Conservation (phyloP, 2,329 filamentous ascomycete species). For the Aspergillus sergii region DNA sequence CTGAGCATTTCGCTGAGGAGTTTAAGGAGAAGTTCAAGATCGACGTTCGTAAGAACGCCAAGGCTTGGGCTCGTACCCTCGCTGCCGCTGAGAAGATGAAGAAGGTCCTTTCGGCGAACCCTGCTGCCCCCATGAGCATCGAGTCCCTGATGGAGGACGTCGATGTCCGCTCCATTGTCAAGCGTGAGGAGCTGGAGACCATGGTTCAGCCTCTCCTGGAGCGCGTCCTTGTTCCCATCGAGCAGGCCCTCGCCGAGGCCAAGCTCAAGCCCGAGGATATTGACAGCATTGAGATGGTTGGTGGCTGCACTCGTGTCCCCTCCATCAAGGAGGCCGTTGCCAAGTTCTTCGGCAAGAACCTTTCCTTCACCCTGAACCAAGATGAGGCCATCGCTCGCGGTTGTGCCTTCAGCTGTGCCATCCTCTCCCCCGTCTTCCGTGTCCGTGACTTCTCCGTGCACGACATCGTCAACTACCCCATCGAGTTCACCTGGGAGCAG, state of each 20-base stretch:
- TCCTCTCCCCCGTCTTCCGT: conserved; percentile 95
- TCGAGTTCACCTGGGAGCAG: conserved; percentile 99
- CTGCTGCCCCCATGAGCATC: conserved; percentile 88
- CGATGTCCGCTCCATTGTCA: conserved; percentile 85
- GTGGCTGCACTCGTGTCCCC: conserved; percentile 91
- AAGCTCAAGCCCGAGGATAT: conserved; percentile 91
- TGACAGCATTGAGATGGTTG: conserved; percentile 88
- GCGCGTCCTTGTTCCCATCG: conserved; percentile 72
- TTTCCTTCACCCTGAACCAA: conserved; percentile 97
- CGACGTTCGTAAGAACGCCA: conserved; percentile 86
- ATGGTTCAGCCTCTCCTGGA: conserved; percentile 82
- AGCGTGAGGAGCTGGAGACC: conserved; percentile 90
- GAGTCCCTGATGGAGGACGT: conserved; percentile 99
- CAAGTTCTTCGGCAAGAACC: conserved; percentile 85
- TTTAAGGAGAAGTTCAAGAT: conserved; percentile 99
- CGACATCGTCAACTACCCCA: conserved; percentile 96
- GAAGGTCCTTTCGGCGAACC: conserved; percentile 96
- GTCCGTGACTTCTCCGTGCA: conserved; percentile 97
- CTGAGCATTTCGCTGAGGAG: conserved; percentile 92
- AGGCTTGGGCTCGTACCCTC: conserved; percentile 83
- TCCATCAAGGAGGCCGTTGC: conserved; percentile 87
- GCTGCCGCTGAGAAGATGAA: conserved; percentile 95
- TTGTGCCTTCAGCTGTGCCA: conserved; percentile 96
- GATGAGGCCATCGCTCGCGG: conserved; percentile 96
- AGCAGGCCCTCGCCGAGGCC: conserved; percentile 91